A percentile compares a stretch with the other conserved stretches of the same genome.
Evolutionary conservation across 2,329 filamentous ascomycete genomes (phyloP).

Genomic region (Stemphylium lycopersici): DNA sequence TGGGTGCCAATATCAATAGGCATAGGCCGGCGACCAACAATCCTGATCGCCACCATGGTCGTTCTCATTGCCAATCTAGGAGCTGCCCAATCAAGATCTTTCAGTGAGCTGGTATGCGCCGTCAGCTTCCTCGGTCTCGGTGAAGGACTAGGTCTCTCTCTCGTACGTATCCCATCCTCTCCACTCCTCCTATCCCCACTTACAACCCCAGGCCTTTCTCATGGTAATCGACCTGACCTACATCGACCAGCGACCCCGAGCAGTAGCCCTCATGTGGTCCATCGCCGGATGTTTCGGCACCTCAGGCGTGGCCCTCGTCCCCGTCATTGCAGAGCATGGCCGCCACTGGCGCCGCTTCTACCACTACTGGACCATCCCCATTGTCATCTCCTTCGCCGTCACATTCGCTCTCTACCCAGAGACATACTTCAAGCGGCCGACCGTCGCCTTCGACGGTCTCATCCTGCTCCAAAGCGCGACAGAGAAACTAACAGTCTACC

Average conservation of each 20-base stretch:
- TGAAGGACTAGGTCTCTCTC: conserved; percentile 38
- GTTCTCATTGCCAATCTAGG: conserved; percentile 34
- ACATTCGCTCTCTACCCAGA: conserved; percentile 46
- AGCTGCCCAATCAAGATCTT: conserved; percentile 34
- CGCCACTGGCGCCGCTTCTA: conserved; percentile 46
- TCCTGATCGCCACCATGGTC: conserved; percentile 39
- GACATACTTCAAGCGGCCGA: conserved; percentile 51
- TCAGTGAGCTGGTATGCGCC: conserved; percentile 36
- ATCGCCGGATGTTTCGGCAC: conserved; percentile 33
- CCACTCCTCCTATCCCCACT: background rate
- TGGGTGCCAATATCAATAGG: conserved; percentile 49
- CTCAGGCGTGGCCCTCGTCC: conserved; percentile 31
- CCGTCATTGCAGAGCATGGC: conserved; percentile 32
- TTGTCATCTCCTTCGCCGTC: conserved; percentile 32
- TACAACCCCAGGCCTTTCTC: conserved; percentile 37
- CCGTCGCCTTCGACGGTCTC: conserved; percentile 51
- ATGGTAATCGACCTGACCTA: conserved; percentile 50
- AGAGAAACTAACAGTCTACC: conserved; percentile 49
- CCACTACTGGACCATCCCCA: conserved; percentile 35
- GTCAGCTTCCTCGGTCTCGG: conserved; percentile 45
- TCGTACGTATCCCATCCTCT: conserved; percentile 24
- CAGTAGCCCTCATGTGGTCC: conserved; percentile 47
- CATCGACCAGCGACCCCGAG: conserved; percentile 47
- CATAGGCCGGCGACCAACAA: conserved; percentile 47
- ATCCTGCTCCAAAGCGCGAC: conserved; percentile 48